Evolutionary conservation across 306 rosid genomes (phyloP).

Genomic region (Acacia crassicarpa): DNA sequence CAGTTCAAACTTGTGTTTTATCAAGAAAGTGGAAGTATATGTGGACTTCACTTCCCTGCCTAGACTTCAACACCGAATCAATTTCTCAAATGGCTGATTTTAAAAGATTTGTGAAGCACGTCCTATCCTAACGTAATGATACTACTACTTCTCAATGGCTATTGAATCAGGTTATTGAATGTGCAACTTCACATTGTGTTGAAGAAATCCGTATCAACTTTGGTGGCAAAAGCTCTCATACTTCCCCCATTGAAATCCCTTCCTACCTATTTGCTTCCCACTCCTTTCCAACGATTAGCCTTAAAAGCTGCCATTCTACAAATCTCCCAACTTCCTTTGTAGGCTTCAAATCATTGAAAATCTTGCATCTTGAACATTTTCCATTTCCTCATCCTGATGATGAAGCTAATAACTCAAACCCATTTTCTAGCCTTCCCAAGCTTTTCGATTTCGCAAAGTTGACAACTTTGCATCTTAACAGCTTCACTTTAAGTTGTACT

Average conservation of each 20-base stretch:
- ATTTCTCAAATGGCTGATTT: slow-evolving; percentile 42
- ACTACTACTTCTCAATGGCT: slow-evolving; percentile 26
- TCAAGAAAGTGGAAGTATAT: slow-evolving; percentile 36
- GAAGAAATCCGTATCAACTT: slow-evolving; percentile 46
- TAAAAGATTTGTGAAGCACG: slow-evolving; percentile 43
- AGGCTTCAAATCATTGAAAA: slow-evolving; percentile 31
- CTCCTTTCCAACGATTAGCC: slow-evolving; percentile 41
- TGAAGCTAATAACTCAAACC: slow-evolving; percentile 24
- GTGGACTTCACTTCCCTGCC: slow-evolving; percentile 43
- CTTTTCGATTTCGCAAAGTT: slow-evolving; percentile 37
- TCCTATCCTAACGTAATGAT: slow-evolving; percentile 33
- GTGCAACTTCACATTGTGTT: slow-evolving; percentile 35
- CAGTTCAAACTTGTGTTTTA: slow-evolving; percentile 30
- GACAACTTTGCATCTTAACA: slow-evolving; percentile 47
- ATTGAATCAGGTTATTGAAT: slow-evolving; percentile 44
- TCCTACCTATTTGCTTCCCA: slow-evolving; percentile 31
- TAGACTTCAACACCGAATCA: slow-evolving; percentile 41
- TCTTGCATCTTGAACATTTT: slow-evolving; percentile 39
- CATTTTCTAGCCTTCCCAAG: slow-evolving; percentile 29
- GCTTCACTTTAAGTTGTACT: slow-evolving; percentile 25
- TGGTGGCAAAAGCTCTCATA: slow-evolving; percentile 37
- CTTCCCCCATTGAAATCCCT: slow-evolving; percentile 46
- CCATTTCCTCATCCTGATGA: slow-evolving; percentile 33
- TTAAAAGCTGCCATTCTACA: slow-evolving; percentile 41
- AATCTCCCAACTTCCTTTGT: slow-evolving; percentile 20